These are phyloP conservation scores for Globisporangium nunn DNA, from an alignment of 352 stramenopile species.

Conservation along the genomic window DNA sequence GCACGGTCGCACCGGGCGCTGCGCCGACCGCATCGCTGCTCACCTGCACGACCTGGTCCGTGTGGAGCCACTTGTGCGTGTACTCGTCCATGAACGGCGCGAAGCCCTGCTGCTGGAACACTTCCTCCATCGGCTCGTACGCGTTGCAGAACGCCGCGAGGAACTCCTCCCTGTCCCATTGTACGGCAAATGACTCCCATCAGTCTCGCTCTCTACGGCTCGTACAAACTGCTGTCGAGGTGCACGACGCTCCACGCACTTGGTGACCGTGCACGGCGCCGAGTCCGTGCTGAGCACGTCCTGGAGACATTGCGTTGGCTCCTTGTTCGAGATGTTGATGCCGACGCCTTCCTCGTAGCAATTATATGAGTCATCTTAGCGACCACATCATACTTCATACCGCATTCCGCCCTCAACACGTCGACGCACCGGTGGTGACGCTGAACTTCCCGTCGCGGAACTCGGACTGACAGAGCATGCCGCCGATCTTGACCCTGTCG, in stretches of 20 bases:
- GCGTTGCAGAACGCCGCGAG: conserved; percentile 84
- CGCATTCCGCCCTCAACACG: no score
- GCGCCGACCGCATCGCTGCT: conserved; percentile 23
- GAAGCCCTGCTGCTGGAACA: conserved; percentile 80
- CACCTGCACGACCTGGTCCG: conserved; percentile 78
- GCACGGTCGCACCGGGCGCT: conserved; percentile 23
- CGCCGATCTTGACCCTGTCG: conserved; percentile 86
- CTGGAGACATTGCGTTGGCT: conserved; percentile 84
- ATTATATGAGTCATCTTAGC: neutral
- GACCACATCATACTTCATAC: no score
- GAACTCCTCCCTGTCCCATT: conserved; percentile 61
- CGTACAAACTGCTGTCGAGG: no score
- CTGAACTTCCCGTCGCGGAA: conserved; percentile 72
- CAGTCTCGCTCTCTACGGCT: neutral
- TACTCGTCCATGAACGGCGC: conserved; percentile 83
- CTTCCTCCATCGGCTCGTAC: conserved; percentile 79
- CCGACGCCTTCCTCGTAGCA: conserved; percentile 41
- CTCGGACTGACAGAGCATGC: conserved; percentile 87
- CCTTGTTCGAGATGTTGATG: conserved; percentile 87
- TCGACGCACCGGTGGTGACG: conserved; percentile 65
- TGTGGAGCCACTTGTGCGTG: conserved; percentile 78
- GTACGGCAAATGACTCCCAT: neutral
- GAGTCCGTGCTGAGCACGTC: conserved; percentile 61
- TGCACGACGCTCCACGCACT: conserved; percentile 29
- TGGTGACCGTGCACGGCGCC: conserved; percentile 60